These are phyloP conservation scores for Closterium sp. DNA, from an alignment of 139 green algal genomes.

Conservation along the genomic window DNA sequence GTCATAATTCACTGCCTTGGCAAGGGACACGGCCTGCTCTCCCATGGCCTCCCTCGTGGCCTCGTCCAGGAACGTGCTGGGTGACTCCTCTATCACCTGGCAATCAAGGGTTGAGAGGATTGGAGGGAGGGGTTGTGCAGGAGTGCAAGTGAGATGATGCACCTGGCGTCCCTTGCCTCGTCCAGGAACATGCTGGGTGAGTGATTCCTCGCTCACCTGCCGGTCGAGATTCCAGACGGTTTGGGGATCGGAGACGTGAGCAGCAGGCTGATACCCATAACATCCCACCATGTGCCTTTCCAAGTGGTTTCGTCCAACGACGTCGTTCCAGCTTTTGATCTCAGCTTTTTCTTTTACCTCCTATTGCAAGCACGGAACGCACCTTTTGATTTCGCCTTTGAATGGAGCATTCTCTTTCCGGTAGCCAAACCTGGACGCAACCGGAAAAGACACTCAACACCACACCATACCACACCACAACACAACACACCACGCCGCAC, in stretches of 20 bases:
- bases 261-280: too few species aligned
- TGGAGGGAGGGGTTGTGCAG: not conserved
- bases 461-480: not conserved
- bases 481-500: too few species aligned
- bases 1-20: slow-evolving; percentile 61
- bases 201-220: too few species aligned
- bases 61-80: slow-evolving; percentile 46
- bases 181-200: too few species aligned
- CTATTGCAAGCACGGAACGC: slow-evolving; percentile 80
- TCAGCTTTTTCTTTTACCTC: slow-evolving; percentile 92
- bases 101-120: not conserved
- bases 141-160: too few species aligned
- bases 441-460: too few species aligned
- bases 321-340: too few species aligned
- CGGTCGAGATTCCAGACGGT: too few species aligned
- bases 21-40: slow-evolving; percentile 64
- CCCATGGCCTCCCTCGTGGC: slow-evolving; percentile 60
- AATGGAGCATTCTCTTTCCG: slow-evolving; percentile 95
- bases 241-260: too few species aligned
- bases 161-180: too few species aligned
- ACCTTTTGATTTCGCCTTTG: slow-evolving; percentile 97
- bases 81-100: slow-evolving; percentile 66
- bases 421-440: slow-evolving; percentile 74
- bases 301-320: too few species aligned
- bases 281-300: too few species aligned